These are phyloP conservation scores for Tolypocladium nubicola DNA, from an alignment of 2,329 filamentous ascomycete species.

Conservation along the genomic window DNA sequence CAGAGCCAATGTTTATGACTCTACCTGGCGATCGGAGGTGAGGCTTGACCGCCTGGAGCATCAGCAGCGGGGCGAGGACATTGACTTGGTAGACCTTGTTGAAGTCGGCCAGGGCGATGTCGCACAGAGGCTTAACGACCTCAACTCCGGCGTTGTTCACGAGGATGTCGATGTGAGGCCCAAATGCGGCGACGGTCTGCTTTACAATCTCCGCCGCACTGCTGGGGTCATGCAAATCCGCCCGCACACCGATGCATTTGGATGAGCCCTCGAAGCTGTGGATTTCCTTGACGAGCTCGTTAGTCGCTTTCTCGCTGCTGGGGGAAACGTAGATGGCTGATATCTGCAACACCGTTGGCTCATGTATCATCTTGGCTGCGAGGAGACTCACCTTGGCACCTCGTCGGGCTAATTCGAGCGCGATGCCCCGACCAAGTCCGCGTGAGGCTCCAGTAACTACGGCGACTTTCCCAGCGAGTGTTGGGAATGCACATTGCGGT, in stretches of 20 bases:
- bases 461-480: background rate
- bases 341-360: background rate
- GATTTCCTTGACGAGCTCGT: background rate
- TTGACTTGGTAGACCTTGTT: constrained; percentile 44
- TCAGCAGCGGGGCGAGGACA: constrained; percentile 35
- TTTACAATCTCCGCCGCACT: background rate
- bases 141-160: constrained; percentile 22
- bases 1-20: constrained; percentile 49
- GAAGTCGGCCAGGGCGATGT: background rate
- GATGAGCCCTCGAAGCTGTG: background rate
- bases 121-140: background rate
- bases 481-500: background rate
- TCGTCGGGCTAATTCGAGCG: background rate
- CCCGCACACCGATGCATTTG: background rate
- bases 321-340: background rate
- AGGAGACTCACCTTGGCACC: background rate
- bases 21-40: constrained; percentile 16
- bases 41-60: constrained; percentile 41
- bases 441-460: background rate
- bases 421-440: background rate
- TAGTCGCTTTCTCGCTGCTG: background rate
- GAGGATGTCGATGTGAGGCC: constrained; percentile 12
- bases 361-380: background rate
- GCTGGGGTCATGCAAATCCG: background rate
- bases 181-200: background rate